These are phyloP conservation scores for Mycena amicta DNA, from an alignment of 768 basidiomycete genomes.

Conservation along the genomic window DNA sequence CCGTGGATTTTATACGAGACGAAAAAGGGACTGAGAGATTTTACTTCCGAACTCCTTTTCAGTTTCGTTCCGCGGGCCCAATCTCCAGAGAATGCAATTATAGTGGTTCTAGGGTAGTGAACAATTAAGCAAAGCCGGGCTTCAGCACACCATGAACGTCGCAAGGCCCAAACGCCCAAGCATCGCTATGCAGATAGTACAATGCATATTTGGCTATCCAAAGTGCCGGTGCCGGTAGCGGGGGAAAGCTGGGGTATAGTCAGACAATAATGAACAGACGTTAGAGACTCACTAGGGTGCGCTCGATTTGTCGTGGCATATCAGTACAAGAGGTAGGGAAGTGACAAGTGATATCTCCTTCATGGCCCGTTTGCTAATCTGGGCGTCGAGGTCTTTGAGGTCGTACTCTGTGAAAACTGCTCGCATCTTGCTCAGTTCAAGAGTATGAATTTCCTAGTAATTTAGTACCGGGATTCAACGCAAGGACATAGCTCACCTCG, in stretches of 20 bases:
- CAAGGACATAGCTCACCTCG: conserved; percentile 1
- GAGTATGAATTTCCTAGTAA: conserved; percentile 11
- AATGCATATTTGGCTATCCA: background rate
- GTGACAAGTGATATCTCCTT: background rate
- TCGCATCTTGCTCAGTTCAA: conserved; percentile 10
- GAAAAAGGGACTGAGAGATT: too few species aligned
- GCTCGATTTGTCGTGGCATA: background rate
- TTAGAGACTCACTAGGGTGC: background rate
- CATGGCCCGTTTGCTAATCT: background rate
- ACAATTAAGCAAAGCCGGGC: background rate
- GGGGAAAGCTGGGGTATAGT: background rate
- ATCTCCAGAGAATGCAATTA: too few species aligned
- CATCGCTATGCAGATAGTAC: background rate
- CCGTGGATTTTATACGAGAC: too few species aligned
- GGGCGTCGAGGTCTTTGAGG: conserved; percentile 8
- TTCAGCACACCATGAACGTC: background rate
- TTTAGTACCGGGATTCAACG: background rate
- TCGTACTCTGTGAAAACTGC: conserved; percentile 15
- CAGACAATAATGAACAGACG: background rate
- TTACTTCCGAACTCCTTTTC: too few species aligned
- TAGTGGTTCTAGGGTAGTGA: too few species aligned
- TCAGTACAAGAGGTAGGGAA: background rate
- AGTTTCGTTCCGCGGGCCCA: too few species aligned
- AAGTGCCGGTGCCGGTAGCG: background rate
- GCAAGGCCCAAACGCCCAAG: background rate